phyloP scores from a whole-genome alignment of 2,329 filamentous ascomycete genomes.

The Pseudopyrenochaeta lycopersici region DNA sequence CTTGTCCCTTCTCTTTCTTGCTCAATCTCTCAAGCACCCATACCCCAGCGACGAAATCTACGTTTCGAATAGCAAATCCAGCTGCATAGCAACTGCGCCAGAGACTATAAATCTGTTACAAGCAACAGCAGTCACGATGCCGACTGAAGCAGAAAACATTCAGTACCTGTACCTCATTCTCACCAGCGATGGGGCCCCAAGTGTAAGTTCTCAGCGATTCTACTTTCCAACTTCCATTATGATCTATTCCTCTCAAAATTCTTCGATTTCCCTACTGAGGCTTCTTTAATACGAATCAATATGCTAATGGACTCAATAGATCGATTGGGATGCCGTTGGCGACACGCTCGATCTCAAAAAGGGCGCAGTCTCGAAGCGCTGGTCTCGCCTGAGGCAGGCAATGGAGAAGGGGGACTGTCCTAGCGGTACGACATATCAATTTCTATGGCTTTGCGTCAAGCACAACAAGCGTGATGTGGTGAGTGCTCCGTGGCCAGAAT shows the following conservation, averaged over 20 bases:
- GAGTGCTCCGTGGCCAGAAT: slow-evolving; percentile 1
- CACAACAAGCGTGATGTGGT: slow-evolving; percentile 34
- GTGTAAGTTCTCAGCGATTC: slow-evolving; percentile 17
- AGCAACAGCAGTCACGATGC: slow-evolving; percentile 29
- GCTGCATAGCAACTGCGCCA: background rate
- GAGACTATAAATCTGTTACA: background rate
- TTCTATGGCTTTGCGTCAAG: slow-evolving; percentile 44
- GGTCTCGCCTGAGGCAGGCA: slow-evolving; percentile 42
- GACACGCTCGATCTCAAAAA: slow-evolving; percentile 34
- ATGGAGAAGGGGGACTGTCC: slow-evolving; percentile 32
- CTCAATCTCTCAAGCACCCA: slow-evolving; percentile 2
- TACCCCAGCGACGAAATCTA: background rate
- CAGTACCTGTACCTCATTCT: slow-evolving; percentile 43
- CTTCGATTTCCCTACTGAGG: no score
- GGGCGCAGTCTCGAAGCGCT: slow-evolving; percentile 40
- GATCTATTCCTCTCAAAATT: no score
- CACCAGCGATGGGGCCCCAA: slow-evolving; percentile 31
- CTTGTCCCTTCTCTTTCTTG: slow-evolving; percentile 2
- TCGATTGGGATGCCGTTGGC: slow-evolving; percentile 41
- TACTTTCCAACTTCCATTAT: no score
- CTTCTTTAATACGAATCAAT: background rate
- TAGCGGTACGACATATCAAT: slow-evolving; percentile 18
- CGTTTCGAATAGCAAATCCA: background rate
- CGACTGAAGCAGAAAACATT: slow-evolving; percentile 38
- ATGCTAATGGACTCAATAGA: slow-evolving; percentile 24